phyloP scores from a whole-genome alignment of 164 flowering plant genomes.

The Vitis vinifera region DNA sequence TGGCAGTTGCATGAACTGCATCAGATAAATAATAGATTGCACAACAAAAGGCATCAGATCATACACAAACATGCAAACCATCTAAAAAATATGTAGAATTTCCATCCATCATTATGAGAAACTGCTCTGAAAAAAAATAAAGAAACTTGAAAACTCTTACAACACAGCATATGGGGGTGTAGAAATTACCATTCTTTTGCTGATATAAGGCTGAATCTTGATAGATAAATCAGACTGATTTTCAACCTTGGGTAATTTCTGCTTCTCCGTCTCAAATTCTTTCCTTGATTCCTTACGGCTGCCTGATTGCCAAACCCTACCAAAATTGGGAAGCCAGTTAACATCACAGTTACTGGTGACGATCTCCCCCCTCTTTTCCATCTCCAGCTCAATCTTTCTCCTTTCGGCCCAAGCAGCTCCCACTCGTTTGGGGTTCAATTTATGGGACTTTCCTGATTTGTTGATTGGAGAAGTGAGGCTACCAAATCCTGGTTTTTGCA shows the following conservation, averaged over 20 bases:
- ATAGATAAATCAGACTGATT: slow-evolving; percentile 33
- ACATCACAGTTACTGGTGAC: slow-evolving; percentile 44
- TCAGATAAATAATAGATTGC: not conserved
- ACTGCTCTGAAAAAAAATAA: not conserved
- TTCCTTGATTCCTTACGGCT: slow-evolving; percentile 88
- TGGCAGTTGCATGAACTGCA: not conserved
- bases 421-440: slow-evolving; percentile 79
- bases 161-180: not conserved
- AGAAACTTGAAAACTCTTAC: not conserved
- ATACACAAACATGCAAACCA: not conserved
- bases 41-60: not conserved
- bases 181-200: slow-evolving; percentile 76
- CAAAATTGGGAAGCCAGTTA: slow-evolving; percentile 95
- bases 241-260: slow-evolving; percentile 30
- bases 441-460: slow-evolving; percentile 42
- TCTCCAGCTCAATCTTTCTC: slow-evolving; percentile 77
- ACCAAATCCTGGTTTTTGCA: slow-evolving; percentile 9
- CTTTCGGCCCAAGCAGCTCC: slow-evolving; percentile 99
- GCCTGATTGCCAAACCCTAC: slow-evolving; percentile 95
- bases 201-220: slow-evolving; percentile 66
- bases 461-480: slow-evolving; percentile 14
- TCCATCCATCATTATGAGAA: not conserved
- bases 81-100: not conserved
- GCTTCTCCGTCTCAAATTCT: slow-evolving; percentile 71
- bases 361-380: slow-evolving; percentile 81